Base-by-base conservation (phyloP, 2,329 filamentous ascomycete species). In the Tolypocladium cylindrosporum region DNA sequence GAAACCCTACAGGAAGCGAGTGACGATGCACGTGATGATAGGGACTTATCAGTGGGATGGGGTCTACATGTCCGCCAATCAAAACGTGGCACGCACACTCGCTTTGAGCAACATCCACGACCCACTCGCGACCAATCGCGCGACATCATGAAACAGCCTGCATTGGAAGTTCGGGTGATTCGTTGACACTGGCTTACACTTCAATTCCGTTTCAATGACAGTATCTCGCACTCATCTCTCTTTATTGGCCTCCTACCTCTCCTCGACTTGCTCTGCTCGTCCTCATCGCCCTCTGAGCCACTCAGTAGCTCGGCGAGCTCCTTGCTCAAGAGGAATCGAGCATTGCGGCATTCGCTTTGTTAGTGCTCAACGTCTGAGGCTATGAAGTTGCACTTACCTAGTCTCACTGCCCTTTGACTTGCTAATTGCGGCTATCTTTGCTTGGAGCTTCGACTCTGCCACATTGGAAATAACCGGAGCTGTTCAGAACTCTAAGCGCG, bases 1-100 rank as follows among this genome's bases (percentile, higher is more conserved):
- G 67, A 74, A 74, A 73, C 72, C 72, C 72, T 74, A 74, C 63
- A 63, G 62, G 61, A 71, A 69, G 66, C 66, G 65, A 69, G 59
- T 61, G 64, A 59, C 52, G 41, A 8, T 14, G 54, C 71, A 73
- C 71, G 71, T 73, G 71, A 72, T 53, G 64, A 67, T 69, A 67
- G 37, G 21, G 21, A 27, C 58, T 63, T 66, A 67, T 67, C 65
- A 54, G 34, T 50, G 37, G 48, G 9, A 6, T 52, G 10, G 45
- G 39, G 8, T 36, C n/a, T 19, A 3, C 41, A 3, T 21, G 37
- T 27, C 43, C 50, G 36, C 41, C 56, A 31, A 37, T 0, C 31
- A 56, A 34, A 11, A 1, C 14, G 45, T 34, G 16, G 27, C 45
- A 16, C 45, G 5, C 24, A 0, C 14, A 34, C 9, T 34, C 3